phyloP scores from a whole-genome alignment of 257 asterid species.

The Plantago major region DNA sequence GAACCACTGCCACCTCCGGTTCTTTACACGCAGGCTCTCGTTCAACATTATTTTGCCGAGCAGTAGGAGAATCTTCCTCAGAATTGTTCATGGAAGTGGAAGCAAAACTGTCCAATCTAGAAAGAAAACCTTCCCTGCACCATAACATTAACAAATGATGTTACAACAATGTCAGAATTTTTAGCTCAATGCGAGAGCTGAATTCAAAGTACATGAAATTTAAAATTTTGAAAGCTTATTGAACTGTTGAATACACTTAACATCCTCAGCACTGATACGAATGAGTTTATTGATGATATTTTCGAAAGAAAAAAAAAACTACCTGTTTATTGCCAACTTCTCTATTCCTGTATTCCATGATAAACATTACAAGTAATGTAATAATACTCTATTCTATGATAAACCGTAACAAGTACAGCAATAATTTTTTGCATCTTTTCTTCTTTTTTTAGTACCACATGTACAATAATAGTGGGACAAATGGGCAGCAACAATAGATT shows the following conservation, averaged over 20 bases:
- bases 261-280: too few relatives aligned
- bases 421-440: too few relatives aligned
- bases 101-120: slow-evolving; percentile 48
- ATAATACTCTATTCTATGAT: too few relatives aligned
- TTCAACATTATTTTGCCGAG: slow-evolving; percentile 31
- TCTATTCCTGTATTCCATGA: too few relatives aligned
- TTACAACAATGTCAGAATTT: neutral
- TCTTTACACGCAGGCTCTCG: slow-evolving; percentile 32
- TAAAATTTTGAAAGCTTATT: too few relatives aligned
- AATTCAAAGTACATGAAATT: neutral
- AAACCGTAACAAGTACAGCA: too few relatives aligned
- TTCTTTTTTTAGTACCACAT: too few relatives aligned
- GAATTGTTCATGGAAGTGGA: slow-evolving; percentile 26
- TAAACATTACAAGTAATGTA: too few relatives aligned
- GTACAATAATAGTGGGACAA: neutral
- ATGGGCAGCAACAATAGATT: neutral
- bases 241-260: too few relatives aligned
- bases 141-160: slow-evolving; percentile 9
- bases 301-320: too few relatives aligned
- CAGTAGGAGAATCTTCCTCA: slow-evolving; percentile 26
- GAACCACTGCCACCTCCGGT: slow-evolving; percentile 26
- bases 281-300: too few relatives aligned
- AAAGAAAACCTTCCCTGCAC: slow-evolving; percentile 79
- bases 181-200: neutral
- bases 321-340: too few relatives aligned